These are phyloP conservation scores for Tolypocladium sp. DNA, from an alignment of 2,329 filamentous ascomycete species.

Conservation along the genomic window DNA sequence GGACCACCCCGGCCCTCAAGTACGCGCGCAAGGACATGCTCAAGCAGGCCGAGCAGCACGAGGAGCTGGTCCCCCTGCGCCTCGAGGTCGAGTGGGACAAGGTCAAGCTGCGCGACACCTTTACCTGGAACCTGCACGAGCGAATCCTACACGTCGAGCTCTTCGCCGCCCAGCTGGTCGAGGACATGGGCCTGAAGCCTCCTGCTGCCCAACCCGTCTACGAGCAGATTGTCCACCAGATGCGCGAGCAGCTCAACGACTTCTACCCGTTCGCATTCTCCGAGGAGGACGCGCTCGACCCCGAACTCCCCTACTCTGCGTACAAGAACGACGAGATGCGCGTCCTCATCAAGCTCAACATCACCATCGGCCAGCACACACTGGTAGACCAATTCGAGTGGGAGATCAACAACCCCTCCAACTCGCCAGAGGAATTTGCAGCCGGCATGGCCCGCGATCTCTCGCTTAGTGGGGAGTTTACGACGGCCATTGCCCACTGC, in stretches of 20 bases:
- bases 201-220: slow-evolving; percentile 56
- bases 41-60: slow-evolving; percentile 79
- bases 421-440: slow-evolving; percentile 93
- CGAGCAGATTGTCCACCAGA: slow-evolving; percentile 55
- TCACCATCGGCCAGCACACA: slow-evolving; percentile 91
- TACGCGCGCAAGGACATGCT: slow-evolving; percentile 72
- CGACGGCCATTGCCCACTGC: slow-evolving; percentile 93
- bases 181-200: slow-evolving; percentile 76
- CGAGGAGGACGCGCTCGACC: slow-evolving; percentile 83
- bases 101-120: slow-evolving; percentile 90
- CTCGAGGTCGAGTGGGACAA: slow-evolving; percentile 94
- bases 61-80: slow-evolving; percentile 84
- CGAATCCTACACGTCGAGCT: slow-evolving; percentile 69
- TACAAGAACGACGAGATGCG: slow-evolving; percentile 99
- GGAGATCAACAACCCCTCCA: slow-evolving; percentile 93
- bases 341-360: slow-evolving; percentile 89
- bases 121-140: slow-evolving; percentile 97
- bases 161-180: slow-evolving; percentile 82
- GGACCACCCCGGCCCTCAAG: slow-evolving; percentile 63
- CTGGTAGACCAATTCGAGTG: slow-evolving; percentile 97
- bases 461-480: slow-evolving; percentile 88
- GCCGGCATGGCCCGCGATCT: slow-evolving; percentile 81
- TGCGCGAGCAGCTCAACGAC: slow-evolving; percentile 84
- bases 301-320: slow-evolving; percentile 79
- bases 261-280: slow-evolving; percentile 89